A percentile compares a stretch with the other conserved stretches of the same genome.
Evolutionary conservation across 257 asterid species (phyloP).

Genomic region (Solanum stenotomum): DNA sequence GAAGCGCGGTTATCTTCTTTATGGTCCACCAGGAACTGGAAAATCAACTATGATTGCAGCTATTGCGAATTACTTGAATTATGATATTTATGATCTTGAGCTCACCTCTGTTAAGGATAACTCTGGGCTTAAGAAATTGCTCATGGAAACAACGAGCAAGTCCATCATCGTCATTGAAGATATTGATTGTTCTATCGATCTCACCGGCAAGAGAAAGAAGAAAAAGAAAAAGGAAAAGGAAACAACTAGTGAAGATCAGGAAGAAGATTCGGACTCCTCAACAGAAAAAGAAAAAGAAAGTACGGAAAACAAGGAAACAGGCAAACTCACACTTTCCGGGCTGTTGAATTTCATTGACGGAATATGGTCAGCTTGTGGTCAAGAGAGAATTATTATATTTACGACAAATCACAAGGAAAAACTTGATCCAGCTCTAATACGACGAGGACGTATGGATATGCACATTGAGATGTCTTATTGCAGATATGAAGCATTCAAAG

Average conservation of each 20-base stretch:
- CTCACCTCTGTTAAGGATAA: background rate
- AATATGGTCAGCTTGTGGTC: conserved; percentile 6
- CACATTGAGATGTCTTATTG: conserved; percentile 1
- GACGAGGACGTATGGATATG: conserved; percentile 2
- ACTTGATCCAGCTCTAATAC: background rate
- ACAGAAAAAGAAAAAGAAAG: background rate
- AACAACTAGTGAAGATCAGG: background rate
- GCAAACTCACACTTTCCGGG: background rate
- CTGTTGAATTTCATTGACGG: background rate
- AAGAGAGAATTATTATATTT: background rate
- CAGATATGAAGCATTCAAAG: background rate
- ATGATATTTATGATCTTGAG: conserved; percentile 3
- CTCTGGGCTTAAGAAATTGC: background rate
- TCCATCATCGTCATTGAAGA: background rate
- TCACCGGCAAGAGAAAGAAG: background rate
- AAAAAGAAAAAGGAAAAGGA: background rate
- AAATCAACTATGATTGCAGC: conserved; percentile 2
- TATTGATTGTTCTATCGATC: background rate
- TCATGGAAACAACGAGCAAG: background rate
- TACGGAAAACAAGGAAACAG: background rate
- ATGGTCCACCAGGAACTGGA: conserved; percentile 3
- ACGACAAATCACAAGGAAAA: background rate
- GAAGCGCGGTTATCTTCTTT: conserved; percentile 1
- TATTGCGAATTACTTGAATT: background rate
- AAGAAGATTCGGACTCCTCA: background rate